Conservation (phyloP, 805 yeast genomes). For the Ogataea dorogensis region DNA sequence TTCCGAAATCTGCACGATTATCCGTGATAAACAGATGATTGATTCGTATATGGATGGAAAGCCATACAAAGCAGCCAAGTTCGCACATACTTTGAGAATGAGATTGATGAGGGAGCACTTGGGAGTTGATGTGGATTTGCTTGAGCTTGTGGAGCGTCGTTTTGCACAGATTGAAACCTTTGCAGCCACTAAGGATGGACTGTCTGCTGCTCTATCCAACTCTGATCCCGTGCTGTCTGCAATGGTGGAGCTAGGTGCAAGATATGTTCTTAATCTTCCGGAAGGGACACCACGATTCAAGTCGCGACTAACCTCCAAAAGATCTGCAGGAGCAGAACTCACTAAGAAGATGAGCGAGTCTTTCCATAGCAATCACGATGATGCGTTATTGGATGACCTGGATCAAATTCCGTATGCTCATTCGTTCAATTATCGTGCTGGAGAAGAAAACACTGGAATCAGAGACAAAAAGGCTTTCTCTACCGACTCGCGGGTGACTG, state of each 20-base stretch:
- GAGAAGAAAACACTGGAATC: constrained; percentile 81
- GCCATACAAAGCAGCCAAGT: constrained; percentile 77
- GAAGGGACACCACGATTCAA: constrained; percentile 32
- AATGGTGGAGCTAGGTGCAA: constrained; percentile 70
- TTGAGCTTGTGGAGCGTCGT: constrained; percentile 78
- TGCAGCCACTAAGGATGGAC: constrained; percentile 43
- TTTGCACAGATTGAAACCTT: constrained; percentile 49
- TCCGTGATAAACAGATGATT: constrained; percentile 77
- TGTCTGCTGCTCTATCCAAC: constrained; percentile 42
- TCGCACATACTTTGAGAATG: constrained; percentile 85
- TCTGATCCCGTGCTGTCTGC: constrained; percentile 49
- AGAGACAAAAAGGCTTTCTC: constrained; percentile 80
- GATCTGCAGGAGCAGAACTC: constrained; percentile 18
- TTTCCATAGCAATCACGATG: constrained; percentile 23
- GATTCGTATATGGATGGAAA: constrained; percentile 76
- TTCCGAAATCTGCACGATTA: constrained; percentile 88
- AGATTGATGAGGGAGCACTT: constrained; percentile 95
- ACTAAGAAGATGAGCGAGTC: constrained; percentile 22
- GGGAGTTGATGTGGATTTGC: constrained; percentile 86
- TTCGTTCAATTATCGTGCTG: constrained; percentile 86
- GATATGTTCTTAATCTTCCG: constrained; percentile 55
- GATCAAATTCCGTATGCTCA: constrained; percentile 32
- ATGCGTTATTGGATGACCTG: constrained; percentile 24
- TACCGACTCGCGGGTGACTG: constrained; percentile 75
- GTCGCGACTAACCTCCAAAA: constrained; percentile 5